phyloP scores from a whole-genome alignment of 352 stramenopile species.

The Saprolegnia diclina region DNA sequence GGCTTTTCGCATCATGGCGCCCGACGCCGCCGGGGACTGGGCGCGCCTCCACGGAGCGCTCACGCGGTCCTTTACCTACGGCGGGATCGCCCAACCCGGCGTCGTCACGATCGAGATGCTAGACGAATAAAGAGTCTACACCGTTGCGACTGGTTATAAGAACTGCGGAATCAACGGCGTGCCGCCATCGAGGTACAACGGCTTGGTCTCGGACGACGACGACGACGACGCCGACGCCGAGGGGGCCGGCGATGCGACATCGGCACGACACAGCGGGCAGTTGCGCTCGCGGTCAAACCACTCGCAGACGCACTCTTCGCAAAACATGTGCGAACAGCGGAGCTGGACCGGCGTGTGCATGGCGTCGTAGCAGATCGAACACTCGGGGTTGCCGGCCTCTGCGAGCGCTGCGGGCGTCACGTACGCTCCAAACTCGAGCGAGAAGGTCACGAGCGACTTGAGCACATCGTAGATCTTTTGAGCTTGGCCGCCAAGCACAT shows the following conservation, averaged over 20 bases:
- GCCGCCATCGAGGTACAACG: constrained; percentile 67
- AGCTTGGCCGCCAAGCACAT: constrained; percentile 7
- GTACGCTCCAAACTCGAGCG: constrained; percentile 64
- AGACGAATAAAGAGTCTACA: background rate
- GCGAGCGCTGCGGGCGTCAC: constrained; percentile 50
- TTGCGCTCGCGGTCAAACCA: constrained; percentile 82
- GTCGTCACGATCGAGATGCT: constrained; percentile 44
- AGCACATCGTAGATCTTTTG: background rate
- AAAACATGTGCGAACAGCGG: constrained; percentile 75
- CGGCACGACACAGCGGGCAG: constrained; percentile 65
- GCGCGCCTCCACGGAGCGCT: constrained; percentile 53
- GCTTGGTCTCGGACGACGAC: constrained; percentile 37
- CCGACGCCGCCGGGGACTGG: constrained; percentile 38
- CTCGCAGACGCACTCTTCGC: constrained; percentile 75
- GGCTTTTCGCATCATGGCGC: constrained; percentile 62
- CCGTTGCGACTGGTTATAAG: constrained; percentile 33
- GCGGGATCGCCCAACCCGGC: constrained; percentile 44
- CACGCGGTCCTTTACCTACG: constrained; percentile 49
- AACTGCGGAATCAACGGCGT: constrained; percentile 73
- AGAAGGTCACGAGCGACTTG: constrained; percentile 54
- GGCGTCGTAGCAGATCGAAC: constrained; percentile 75
- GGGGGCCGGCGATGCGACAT: constrained; percentile 31
- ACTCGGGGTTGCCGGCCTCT: constrained; percentile 59
- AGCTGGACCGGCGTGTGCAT: constrained; percentile 72
- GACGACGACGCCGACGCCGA: background rate